Conservation (phyloP, 495 filamentous ascomycete species). For the Hypoxylon cercidicola region DNA sequence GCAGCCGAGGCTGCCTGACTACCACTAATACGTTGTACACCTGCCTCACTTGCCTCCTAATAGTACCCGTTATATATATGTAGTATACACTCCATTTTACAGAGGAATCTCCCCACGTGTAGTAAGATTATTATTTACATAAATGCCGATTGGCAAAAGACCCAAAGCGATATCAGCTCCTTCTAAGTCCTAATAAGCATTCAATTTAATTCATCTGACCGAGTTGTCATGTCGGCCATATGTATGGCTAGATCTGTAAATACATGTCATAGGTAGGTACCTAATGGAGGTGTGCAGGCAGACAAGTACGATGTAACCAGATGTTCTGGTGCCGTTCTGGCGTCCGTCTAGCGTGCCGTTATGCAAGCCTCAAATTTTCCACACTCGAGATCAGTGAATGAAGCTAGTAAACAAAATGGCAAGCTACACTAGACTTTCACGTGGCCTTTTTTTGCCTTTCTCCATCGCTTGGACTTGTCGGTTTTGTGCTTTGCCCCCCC, state of each 20-base stretch:
- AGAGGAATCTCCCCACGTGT: slow-evolving; percentile 10
- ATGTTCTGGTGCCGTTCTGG: slow-evolving; percentile 40
- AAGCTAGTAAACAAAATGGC: slow-evolving; percentile 21
- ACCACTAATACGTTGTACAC: too few species aligned
- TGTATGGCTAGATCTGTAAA: slow-evolving; percentile 16
- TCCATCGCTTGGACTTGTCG: slow-evolving; percentile 28
- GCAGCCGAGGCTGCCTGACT: too few species aligned
- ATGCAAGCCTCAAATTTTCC: slow-evolving; percentile 39
- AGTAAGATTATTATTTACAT: slow-evolving; percentile 21
- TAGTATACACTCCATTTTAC: not conserved
- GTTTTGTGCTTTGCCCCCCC: slow-evolving; percentile 6
- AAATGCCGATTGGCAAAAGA: slow-evolving; percentile 27
- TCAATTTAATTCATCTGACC: slow-evolving; percentile 40
- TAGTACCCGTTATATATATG: too few species aligned
- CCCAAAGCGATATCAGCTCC: slow-evolving; percentile 26
- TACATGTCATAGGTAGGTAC: slow-evolving; percentile 12
- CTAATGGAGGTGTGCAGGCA: not conserved
- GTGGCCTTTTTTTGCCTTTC: slow-evolving; percentile 33
- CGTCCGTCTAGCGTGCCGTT: slow-evolving; percentile 38
- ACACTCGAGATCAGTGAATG: slow-evolving; percentile 24
- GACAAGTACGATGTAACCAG: not conserved
- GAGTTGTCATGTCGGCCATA: slow-evolving; percentile 34
- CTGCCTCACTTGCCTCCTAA: too few species aligned
- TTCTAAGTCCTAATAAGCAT: slow-evolving; percentile 39
- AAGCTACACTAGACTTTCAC: slow-evolving; percentile 31